Conservation (phyloP, 129 eudicot genomes). For the Saposhnikovia divaricata region DNA sequence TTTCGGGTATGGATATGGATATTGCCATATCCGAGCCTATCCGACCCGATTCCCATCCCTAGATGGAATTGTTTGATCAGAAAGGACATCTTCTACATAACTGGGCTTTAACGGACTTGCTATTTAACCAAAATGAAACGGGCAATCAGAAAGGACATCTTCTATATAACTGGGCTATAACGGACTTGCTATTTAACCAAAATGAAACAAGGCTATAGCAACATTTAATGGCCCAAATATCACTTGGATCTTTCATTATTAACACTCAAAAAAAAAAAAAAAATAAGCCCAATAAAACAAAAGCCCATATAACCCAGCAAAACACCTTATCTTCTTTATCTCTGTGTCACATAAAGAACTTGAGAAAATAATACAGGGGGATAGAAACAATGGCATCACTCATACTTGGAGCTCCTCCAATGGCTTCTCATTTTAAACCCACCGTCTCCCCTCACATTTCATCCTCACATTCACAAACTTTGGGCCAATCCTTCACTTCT, state of each 20-base stretch:
- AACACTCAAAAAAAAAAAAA: background rate
- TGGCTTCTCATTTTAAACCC: constrained; percentile 11
- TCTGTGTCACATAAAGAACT: background rate
- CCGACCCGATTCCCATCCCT: no score
- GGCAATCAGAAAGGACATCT: no score
- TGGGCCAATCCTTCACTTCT: constrained; percentile 12
- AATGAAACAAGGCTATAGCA: background rate
- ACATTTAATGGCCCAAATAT: background rate
- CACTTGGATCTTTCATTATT: no score
- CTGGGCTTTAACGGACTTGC: no score
- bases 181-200: no score
- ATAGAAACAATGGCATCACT: constrained; percentile 23
- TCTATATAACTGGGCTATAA: no score
- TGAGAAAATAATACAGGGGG: background rate
- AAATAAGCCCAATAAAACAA: background rate
- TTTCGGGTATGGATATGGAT: no score
- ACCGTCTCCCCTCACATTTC: constrained; percentile 18
- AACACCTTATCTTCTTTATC: background rate
- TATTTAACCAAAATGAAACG: no score
- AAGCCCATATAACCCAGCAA: background rate
- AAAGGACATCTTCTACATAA: no score
- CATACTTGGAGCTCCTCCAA: constrained; percentile 13
- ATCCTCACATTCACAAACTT: constrained; percentile 22
- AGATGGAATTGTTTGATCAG: no score
- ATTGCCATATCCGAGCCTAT: no score